Conservation (phyloP, 2,329 filamentous ascomycete genomes). For the Dactylellina drechsleri region DNA sequence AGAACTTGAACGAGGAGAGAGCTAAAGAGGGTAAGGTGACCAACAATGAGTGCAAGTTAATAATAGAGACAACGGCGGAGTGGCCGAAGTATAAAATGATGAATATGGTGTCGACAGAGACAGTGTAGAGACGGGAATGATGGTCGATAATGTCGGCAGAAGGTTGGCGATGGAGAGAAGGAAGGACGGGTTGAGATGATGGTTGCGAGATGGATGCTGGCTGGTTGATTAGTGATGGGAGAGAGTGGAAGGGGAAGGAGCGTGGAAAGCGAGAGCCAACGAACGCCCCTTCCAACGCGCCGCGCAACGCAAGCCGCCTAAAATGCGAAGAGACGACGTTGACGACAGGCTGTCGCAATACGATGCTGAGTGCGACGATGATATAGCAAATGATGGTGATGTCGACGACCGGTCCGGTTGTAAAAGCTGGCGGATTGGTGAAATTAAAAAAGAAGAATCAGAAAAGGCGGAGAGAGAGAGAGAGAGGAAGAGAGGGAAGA, state of each 20-base stretch:
- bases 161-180: slow-evolving; percentile 11
- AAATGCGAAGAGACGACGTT: too few relatives aligned
- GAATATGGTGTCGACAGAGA: background rate
- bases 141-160: slow-evolving; percentile 10
- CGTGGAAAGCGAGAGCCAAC: slow-evolving; percentile 34
- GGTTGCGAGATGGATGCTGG: slow-evolving; percentile 8
- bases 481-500: slow-evolving; percentile 7
- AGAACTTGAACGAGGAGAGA: slow-evolving; percentile 43
- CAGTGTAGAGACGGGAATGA: too few relatives aligned
- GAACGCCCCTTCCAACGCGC: slow-evolving; percentile 32
- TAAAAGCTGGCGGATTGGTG: slow-evolving; percentile 57
- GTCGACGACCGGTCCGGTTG: slow-evolving; percentile 19
- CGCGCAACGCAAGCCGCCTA: slow-evolving; percentile 11
- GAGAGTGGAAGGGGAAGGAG: slow-evolving; percentile 28
- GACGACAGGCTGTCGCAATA: too few relatives aligned
- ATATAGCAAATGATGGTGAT: background rate
- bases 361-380: too few relatives aligned
- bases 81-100: slow-evolving; percentile 11
- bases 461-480: background rate
- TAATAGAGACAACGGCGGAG: slow-evolving; percentile 20
- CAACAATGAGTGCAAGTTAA: slow-evolving; percentile 50
- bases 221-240: background rate
- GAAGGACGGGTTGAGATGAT: slow-evolving; percentile 14
- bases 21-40: slow-evolving; percentile 36
- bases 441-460: background rate